Conservation (phyloP, 2,329 filamentous ascomycete species). For the Torrubiella hemipterigena region DNA sequence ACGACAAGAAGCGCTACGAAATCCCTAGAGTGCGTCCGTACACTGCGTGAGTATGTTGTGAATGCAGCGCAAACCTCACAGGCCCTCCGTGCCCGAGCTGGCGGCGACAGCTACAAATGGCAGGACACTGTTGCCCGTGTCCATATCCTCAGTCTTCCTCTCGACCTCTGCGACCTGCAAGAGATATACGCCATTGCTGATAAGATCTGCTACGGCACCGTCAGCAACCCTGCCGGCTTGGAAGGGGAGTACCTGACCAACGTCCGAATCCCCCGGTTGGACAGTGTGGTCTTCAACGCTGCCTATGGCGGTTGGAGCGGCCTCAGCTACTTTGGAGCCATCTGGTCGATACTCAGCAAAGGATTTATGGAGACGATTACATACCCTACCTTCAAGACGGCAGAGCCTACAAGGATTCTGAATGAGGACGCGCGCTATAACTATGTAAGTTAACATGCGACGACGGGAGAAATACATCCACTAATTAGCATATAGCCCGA, state of each 20-base stretch:
- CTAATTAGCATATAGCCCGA: constrained; percentile 27
- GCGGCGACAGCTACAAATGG: constrained; percentile 15
- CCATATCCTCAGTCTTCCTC: constrained; percentile 44
- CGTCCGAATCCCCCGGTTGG: constrained; percentile 55
- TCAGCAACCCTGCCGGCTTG: constrained; percentile 31
- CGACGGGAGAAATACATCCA: neutral
- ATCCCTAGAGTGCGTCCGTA: constrained; percentile 56
- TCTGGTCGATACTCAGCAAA: constrained; percentile 38
- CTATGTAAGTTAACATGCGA: constrained; percentile 16
- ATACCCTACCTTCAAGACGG: constrained; percentile 67
- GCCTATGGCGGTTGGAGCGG: constrained; percentile 80
- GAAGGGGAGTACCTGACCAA: constrained; percentile 24
- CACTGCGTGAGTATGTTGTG: constrained; percentile 48
- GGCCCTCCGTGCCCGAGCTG: constrained; percentile 23
- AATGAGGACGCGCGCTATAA: constrained; percentile 23
- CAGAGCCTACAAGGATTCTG: constrained; percentile 33
- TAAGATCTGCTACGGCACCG: constrained; percentile 27
- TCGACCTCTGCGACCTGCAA: constrained; percentile 48
- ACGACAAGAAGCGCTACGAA: constrained; percentile 71
- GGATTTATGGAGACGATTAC: constrained; percentile 58
- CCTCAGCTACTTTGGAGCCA: constrained; percentile 54
- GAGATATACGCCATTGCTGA: constrained; percentile 37
- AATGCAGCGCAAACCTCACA: constrained; percentile 26
- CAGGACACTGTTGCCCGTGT: constrained; percentile 34
- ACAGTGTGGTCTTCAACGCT: constrained; percentile 74